These are phyloP conservation scores for Combretum micranthum DNA, from an alignment of 345 rosid species.

Conservation along the genomic window DNA sequence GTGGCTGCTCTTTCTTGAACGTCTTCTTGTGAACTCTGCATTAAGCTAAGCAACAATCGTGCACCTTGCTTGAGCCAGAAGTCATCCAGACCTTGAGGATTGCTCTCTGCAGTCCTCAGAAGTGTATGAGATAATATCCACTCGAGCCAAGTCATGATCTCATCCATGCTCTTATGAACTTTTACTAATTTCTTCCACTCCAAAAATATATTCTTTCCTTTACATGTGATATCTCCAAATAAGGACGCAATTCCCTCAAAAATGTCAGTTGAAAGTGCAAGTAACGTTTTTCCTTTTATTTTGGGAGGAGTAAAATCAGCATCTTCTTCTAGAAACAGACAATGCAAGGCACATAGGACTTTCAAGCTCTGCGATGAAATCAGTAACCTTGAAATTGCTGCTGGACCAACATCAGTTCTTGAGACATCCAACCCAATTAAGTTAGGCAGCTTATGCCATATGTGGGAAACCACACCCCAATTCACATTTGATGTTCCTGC, in stretches of 20 bases:
- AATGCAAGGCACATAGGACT: constrained; percentile 73
- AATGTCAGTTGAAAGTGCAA: constrained; percentile 47
- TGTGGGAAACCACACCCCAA: constrained; percentile 54
- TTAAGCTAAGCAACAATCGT: constrained; percentile 53
- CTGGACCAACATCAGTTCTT: constrained; percentile 60
- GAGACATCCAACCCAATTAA: constrained; percentile 71
- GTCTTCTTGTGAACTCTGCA: constrained; percentile 79
- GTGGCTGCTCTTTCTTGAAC: constrained; percentile 89
- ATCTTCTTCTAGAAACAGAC: constrained; percentile 55
- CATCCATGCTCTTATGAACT: constrained; percentile 37
- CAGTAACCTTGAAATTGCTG: constrained; percentile 56
- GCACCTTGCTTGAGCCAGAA: constrained; percentile 92
- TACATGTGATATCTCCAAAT: constrained; percentile 43
- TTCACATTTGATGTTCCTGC: constrained; percentile 78
- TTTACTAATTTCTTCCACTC: constrained; percentile 46
- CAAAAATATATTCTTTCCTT: constrained; percentile 39
- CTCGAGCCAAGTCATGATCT: constrained; percentile 65
- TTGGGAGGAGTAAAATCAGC: constrained; percentile 33
- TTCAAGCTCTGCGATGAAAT: constrained; percentile 55
- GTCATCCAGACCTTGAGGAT: constrained; percentile 56
- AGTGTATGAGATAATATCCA: constrained; percentile 74
- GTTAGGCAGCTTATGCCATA: constrained; percentile 66
- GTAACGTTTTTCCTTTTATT: constrained; percentile 53
- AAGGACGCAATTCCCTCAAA: constrained; percentile 51
- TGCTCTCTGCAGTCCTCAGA: constrained; percentile 63